Percentiles rank a stretch among this genome's conserved stretches.
Conservation (phyloP, 768 basidiomycete genomes). For the Rickenella mellea region DNA sequence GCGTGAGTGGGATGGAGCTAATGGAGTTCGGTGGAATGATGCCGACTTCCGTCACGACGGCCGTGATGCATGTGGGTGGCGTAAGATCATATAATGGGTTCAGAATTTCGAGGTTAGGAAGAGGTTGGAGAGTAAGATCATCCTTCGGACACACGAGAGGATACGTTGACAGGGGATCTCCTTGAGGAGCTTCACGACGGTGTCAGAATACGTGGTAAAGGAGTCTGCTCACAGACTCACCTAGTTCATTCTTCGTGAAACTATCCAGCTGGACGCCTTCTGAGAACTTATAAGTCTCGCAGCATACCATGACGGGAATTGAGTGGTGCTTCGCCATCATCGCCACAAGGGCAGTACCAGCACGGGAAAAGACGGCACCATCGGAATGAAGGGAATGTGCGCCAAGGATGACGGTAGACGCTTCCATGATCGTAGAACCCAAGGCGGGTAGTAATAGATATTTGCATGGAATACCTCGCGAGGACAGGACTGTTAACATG, state of each 20-base stretch:
- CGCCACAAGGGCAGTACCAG: conserved; percentile 91
- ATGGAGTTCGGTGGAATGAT: conserved; percentile 90
- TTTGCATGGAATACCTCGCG: conserved; percentile 70
- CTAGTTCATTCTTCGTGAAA: conserved; percentile 93
- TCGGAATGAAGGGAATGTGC: conserved; percentile 94
- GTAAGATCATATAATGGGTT: conserved; percentile 93
- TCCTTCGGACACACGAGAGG: conserved; percentile 22
- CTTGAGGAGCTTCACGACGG: too few species aligned
- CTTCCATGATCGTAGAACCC: conserved; percentile 68
- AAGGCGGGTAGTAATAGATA: conserved; percentile 88
- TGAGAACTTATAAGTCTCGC: conserved; percentile 97
- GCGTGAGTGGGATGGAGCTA: conserved; percentile 68
- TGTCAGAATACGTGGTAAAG: too few species aligned
- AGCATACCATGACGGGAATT: conserved; percentile 92
- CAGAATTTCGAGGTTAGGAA: conserved; percentile 60
- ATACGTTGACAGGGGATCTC: conserved; percentile 25
- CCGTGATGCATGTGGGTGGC: conserved; percentile 85
- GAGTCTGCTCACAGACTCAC: conserved; percentile 30
- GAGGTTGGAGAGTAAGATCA: conserved; percentile 18
- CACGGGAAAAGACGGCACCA: conserved; percentile 87
- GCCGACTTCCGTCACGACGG: conserved; percentile 94
- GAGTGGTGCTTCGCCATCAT: conserved; percentile 89
- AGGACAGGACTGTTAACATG: conserved; percentile 53
- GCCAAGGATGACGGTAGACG: conserved; percentile 80
- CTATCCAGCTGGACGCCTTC: conserved; percentile 89